Base-by-base conservation (phyloP, 768 basidiomycete genomes). In the Filobasidium wieringae region DNA sequence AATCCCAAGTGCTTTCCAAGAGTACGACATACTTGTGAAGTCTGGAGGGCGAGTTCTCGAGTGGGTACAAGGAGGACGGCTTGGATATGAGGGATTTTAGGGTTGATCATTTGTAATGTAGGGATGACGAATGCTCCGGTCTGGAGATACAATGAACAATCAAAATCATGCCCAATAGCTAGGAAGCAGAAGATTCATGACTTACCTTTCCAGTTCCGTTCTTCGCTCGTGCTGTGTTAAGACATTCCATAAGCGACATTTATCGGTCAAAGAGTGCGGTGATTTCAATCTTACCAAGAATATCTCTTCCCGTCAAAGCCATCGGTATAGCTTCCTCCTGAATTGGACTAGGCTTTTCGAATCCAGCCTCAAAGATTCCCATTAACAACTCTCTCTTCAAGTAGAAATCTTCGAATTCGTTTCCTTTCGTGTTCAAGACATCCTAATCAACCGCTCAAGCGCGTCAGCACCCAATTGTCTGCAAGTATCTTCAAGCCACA, bases 81-180 rank as follows among this genome's bases (percentile, higher is more conserved):
- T 77, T 99, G 93, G 65, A 99, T 92, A 78, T 93, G 91, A 72
- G 79, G 78, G 75, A 82, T 84, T 58, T 75, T 77, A 63, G 87
- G 74, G 76, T 95, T 90, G 74, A 97, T 78, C 74, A 91, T 88
- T 73, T 95, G 88, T 53, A 99, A 82, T 45, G 91, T 82, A 36
- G 95, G 93, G 73, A 99, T 97, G 76, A 93, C 88, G 80, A 97
- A 99, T 24, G 93, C 95, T 36, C 92, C 93, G 24, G 93, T 99
- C 80, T 99, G 2, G 27, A 41, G 27, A 31, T 7, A 1, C n/a
- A 43, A 32, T 24, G 14, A 26, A 33, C 34, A 8, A 27, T 47
- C 12, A 32, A 43, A 40, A 31, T 15, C 26, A 19, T 2, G 26
- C 31, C 27, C n/a, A n/a, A n/a, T 17, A 17, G 27, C 7, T 24